These are phyloP conservation scores for Paraconiothyrium brasiliense DNA, from an alignment of 2,329 filamentous ascomycete genomes.

Conservation along the genomic window DNA sequence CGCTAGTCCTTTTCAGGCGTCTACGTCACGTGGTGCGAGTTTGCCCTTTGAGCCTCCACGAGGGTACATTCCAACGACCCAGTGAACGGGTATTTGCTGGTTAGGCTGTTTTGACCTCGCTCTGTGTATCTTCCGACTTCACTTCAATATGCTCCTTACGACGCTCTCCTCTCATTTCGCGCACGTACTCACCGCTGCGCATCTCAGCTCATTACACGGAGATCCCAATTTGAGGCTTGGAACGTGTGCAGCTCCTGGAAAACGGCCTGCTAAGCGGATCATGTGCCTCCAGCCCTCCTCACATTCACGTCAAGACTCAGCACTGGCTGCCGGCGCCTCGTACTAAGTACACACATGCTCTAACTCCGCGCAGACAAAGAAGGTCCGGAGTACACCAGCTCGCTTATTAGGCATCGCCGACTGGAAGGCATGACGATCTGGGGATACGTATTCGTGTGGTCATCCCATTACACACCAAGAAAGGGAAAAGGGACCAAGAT, in stretches of 20 bases:
- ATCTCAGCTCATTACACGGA: not conserved
- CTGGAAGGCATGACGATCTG: not conserved
- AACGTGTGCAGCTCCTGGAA: constrained; percentile 11
- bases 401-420: not conserved
- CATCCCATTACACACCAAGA: not conserved
- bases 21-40: not conserved
- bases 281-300: not conserved
- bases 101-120: not conserved
- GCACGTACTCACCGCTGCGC: not conserved
- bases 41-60: not conserved
- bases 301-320: not conserved
- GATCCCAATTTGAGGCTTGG: not conserved
- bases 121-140: not conserved
- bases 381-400: not conserved
- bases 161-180: too few relatives aligned
- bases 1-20: constrained; percentile 19
- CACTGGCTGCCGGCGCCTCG: not conserved
- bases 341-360: not conserved
- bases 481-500: not conserved
- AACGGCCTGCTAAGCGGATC: not conserved
- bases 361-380: not conserved
- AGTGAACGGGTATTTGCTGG: not conserved
- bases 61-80: not conserved
- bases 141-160: not conserved
- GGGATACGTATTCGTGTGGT: not conserved